Conservation (phyloP, 345 rosid species). For the Dipteronia sinensis region DNA sequence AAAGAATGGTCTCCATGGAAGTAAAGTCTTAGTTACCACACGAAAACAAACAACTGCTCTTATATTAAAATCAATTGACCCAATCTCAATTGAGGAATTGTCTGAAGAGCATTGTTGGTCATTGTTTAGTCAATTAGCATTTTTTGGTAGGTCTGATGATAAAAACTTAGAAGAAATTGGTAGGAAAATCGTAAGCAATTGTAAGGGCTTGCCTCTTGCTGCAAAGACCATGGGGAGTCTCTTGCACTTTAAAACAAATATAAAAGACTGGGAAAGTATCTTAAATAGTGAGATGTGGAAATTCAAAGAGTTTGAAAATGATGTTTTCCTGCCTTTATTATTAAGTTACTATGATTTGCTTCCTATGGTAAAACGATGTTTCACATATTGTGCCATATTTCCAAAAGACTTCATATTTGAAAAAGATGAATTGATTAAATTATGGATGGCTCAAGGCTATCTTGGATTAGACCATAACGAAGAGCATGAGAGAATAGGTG, state of each 20-base stretch:
- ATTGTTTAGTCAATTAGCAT: neutral
- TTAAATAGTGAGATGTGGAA: neutral
- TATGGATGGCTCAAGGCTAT: conserved; percentile 11
- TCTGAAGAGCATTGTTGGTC: neutral
- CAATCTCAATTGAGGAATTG: too few species aligned
- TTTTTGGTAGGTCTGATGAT: neutral
- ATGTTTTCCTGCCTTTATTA: neutral
- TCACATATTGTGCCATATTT: conserved; percentile 7
- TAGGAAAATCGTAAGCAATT: neutral
- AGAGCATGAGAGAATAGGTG: neutral
- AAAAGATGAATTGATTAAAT: neutral
- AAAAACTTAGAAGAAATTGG: neutral
- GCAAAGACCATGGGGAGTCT: neutral
- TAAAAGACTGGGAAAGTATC: neutral
- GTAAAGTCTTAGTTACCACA: neutral
- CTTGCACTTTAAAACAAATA: neutral
- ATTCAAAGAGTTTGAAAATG: neutral
- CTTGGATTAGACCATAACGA: neutral
- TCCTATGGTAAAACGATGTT: neutral
- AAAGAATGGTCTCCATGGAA: neutral
- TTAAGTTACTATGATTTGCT: neutral
- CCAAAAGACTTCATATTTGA: neutral
- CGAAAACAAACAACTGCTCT: neutral
- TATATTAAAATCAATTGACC: too few species aligned
- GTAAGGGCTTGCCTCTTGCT: neutral